These are phyloP conservation scores for Lachnum nothofagi DNA, from an alignment of 2,329 filamentous ascomycete species.

Conservation along the genomic window DNA sequence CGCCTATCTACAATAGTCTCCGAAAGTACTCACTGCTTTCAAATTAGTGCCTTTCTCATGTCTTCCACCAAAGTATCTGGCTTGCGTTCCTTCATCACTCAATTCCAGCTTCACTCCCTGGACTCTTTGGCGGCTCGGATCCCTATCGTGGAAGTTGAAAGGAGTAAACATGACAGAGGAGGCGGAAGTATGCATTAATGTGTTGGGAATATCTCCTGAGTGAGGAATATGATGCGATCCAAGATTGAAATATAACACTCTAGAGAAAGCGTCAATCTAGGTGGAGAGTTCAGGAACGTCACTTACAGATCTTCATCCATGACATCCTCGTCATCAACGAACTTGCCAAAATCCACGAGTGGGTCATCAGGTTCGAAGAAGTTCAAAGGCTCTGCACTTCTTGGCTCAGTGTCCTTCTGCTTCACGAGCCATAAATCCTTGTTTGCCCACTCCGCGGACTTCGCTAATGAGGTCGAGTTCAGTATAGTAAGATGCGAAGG, in stretches of 20 bases:
- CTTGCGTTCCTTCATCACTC: not conserved
- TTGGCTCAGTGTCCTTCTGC: constrained; percentile 49
- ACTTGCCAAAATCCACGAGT: constrained; percentile 46
- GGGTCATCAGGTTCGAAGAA: constrained; percentile 43
- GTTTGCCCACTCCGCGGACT: constrained; percentile 45
- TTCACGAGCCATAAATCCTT: constrained; percentile 47
- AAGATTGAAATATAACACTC: constrained; percentile 49
- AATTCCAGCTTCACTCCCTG: constrained; percentile 7
- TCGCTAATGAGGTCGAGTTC: constrained; percentile 43
- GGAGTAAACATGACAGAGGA: constrained; percentile 16
- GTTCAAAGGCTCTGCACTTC: constrained; percentile 42
- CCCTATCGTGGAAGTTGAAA: constrained; percentile 12
- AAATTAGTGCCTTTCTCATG: constrained; percentile 1
- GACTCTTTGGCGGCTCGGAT: constrained; percentile 6
- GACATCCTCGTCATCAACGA: constrained; percentile 42
- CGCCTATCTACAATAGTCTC: not conserved
- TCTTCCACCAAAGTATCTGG: constrained; percentile 8
- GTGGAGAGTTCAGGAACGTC: not conserved
- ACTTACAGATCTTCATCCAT: constrained; percentile 36
- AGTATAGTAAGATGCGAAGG: constrained; percentile 43
- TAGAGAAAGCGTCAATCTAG: constrained; percentile 7
- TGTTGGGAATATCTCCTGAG: constrained; percentile 50
- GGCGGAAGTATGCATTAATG: constrained; percentile 21
- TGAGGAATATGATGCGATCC: constrained; percentile 56
- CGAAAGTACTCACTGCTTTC: constrained; percentile 3